Percentiles rank a stretch among this genome's conserved stretches.
Evolutionary conservation across 495 filamentous ascomycete species (phyloP).

Genomic region (Xylaria longipes): DNA sequence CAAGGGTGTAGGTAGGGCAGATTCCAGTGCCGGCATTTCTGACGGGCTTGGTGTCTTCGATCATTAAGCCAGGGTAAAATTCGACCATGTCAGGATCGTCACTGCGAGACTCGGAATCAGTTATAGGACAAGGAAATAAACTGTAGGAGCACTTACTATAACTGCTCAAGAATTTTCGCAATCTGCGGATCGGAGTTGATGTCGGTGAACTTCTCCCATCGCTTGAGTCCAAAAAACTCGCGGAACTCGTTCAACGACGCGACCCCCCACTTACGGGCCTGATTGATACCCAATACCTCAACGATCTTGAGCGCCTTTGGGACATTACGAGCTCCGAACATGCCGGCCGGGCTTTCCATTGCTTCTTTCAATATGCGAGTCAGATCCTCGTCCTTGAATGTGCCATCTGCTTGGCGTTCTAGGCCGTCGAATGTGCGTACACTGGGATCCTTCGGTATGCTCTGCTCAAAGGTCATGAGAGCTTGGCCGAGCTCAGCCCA

Average conservation of each 20-base stretch:
- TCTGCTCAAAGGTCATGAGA: constrained; percentile 58
- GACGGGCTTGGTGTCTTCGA: constrained; percentile 71
- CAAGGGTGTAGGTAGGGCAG: constrained; percentile 72
- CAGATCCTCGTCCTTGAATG: constrained; percentile 66
- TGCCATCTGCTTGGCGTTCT: constrained; percentile 60
- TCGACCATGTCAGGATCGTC: constrained; percentile 64
- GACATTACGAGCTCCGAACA: constrained; percentile 70
- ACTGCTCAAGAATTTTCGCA: constrained; percentile 69
- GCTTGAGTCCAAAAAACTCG: constrained; percentile 71
- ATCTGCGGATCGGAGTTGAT: constrained; percentile 84
- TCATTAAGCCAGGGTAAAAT: constrained; percentile 63
- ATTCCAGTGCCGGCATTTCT: constrained; percentile 70
- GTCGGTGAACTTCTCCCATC: constrained; percentile 73
- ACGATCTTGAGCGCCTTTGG: constrained; percentile 71
- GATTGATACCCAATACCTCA: constrained; percentile 80
- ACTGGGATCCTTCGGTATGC: constrained; percentile 60
- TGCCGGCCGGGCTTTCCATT: constrained; percentile 63
- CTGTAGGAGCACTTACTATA: constrained; percentile 66
- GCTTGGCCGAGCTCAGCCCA: constrained; percentile 45
- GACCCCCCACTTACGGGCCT: constrained; percentile 77
- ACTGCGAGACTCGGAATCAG: constrained; percentile 55
- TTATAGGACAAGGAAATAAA: background rate
- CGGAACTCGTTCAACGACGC: constrained; percentile 84
- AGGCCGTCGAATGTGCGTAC: constrained; percentile 66
- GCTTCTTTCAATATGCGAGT: constrained; percentile 65